Percentiles rank a stretch among this genome's conserved stretches.
Evolutionary conservation across 495 filamentous ascomycete genomes (phyloP).

Genomic region (Choiromyces venosus): DNA sequence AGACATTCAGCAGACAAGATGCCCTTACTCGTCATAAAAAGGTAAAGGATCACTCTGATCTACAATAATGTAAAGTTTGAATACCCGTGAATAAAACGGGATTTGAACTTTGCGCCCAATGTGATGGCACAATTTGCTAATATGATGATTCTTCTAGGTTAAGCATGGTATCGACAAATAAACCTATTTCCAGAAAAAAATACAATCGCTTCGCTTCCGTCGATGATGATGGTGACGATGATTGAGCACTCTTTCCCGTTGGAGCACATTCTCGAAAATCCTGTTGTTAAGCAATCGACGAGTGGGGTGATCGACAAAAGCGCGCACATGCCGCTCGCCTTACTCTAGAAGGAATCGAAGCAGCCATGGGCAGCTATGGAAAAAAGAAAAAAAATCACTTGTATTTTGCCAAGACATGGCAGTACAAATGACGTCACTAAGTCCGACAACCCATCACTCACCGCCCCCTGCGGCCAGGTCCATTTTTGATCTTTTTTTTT

Average conservation of each 20-base stretch:
- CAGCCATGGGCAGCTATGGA: slow-evolving; percentile 20
- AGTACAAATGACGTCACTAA: slow-evolving; percentile 29
- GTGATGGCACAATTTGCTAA: slow-evolving; percentile 31
- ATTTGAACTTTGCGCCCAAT: background rate
- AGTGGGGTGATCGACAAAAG: slow-evolving; percentile 12
- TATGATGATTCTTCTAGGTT: slow-evolving; percentile 22
- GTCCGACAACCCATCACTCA: slow-evolving; percentile 14
- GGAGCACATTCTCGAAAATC: background rate
- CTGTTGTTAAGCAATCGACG: background rate
- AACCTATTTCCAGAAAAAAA: background rate
- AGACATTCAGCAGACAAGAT: slow-evolving; percentile 91
- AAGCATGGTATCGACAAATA: slow-evolving; percentile 38
- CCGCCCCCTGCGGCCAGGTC: slow-evolving; percentile 15
- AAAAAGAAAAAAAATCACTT: background rate
- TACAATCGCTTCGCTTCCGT: background rate
- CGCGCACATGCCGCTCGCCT: slow-evolving; percentile 24
- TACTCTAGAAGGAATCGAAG: slow-evolving; percentile 29
- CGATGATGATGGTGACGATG: background rate
- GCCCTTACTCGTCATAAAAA: slow-evolving; percentile 81
- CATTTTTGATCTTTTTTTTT: slow-evolving; percentile 12
- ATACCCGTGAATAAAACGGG: background rate
- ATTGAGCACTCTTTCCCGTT: background rate
- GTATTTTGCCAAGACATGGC: slow-evolving; percentile 14
- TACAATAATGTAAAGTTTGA: slow-evolving; percentile 9
- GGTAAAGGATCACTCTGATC: slow-evolving; percentile 31